Conservation (phyloP, 1,284 basidiomycete genomes). For the Sanghuangporus sanghuang region DNA sequence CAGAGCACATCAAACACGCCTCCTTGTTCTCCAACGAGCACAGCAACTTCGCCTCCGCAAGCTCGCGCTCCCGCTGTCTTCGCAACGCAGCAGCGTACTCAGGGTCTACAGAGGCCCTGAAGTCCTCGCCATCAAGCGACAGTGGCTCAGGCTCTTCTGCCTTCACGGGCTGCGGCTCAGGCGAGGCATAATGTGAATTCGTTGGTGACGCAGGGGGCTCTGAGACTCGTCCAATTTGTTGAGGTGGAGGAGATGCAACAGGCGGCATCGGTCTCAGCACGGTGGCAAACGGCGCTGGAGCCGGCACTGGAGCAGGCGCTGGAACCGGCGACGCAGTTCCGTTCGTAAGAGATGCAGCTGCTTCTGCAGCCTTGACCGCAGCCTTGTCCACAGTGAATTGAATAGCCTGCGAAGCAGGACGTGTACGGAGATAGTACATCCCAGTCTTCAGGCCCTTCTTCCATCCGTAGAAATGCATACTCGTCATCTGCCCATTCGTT, state of each 20-base stretch:
- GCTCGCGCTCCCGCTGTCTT: slow-evolving; percentile 68
- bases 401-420: slow-evolving; percentile 92
- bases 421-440: slow-evolving; percentile 95
- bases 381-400: slow-evolving; percentile 95
- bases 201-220: slow-evolving; percentile 19
- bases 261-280: slow-evolving; percentile 30
- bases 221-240: slow-evolving; percentile 16
- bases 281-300: slow-evolving; percentile 28
- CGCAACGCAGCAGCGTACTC: slow-evolving; percentile 81
- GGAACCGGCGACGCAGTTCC: slow-evolving; percentile 38
- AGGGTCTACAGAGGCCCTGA: slow-evolving; percentile 61
- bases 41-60: slow-evolving; percentile 74
- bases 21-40: slow-evolving; percentile 91
- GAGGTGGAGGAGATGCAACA: slow-evolving; percentile 22
- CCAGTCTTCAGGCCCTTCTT: slow-evolving; percentile 99
- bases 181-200: slow-evolving; percentile 20
- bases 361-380: slow-evolving; percentile 70
- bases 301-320: slow-evolving; percentile 27
- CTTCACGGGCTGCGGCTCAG: slow-evolving; percentile 17
- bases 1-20: slow-evolving; percentile 82
- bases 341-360: neutral
- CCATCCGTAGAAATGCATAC: slow-evolving; percentile 99
- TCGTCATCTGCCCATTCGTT: slow-evolving; percentile 90
- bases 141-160: slow-evolving; percentile 24
- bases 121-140: slow-evolving; percentile 38